Evolutionary conservation across 176 grass and related monocot species (phyloP).

Genomic region (Raddia guianensis): DNA sequence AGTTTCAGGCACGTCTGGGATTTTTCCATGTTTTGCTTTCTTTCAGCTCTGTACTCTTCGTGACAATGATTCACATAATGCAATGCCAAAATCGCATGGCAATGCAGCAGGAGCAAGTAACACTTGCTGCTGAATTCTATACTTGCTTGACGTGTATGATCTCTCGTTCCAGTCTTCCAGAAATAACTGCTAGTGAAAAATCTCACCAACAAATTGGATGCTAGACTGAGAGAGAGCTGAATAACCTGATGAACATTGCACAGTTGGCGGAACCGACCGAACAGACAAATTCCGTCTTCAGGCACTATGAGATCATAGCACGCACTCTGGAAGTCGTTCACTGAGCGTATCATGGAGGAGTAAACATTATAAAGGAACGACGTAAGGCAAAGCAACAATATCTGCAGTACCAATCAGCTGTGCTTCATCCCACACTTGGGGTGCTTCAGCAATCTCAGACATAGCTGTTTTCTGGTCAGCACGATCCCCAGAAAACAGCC

Average conservation of each 20-base stretch:
- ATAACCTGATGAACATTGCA: conserved; percentile 2
- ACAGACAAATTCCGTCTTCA: conserved; percentile 11
- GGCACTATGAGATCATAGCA: conserved; percentile 18
- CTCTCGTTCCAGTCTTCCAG: background rate
- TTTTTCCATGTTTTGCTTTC: background rate
- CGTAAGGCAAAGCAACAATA: conserved; percentile 58
- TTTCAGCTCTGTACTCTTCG: background rate
- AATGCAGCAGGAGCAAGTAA: conserved; percentile 3
- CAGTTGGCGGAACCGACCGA: background rate
- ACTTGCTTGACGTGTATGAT: background rate
- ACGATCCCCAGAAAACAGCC: conserved; percentile 38
- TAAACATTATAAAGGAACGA: conserved; percentile 51
- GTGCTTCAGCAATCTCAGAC: conserved; percentile 27
- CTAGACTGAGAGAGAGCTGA: background rate
- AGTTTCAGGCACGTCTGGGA: background rate
- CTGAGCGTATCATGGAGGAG: background rate
- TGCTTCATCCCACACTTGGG: conserved; percentile 50
- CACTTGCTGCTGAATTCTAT: background rate
- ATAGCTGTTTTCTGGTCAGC: conserved; percentile 24
- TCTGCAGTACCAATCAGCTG: conserved; percentile 33
- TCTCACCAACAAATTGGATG: background rate
- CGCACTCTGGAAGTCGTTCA: background rate
- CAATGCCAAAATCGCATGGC: conserved; percentile 14
- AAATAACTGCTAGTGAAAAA: background rate
- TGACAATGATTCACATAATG: conserved; percentile 23